A percentile compares a stretch with the other conserved stretches of the same genome.
Evolutionary conservation across 441 rosid species (phyloP).

Genomic region (Gossypium davidsonii): DNA sequence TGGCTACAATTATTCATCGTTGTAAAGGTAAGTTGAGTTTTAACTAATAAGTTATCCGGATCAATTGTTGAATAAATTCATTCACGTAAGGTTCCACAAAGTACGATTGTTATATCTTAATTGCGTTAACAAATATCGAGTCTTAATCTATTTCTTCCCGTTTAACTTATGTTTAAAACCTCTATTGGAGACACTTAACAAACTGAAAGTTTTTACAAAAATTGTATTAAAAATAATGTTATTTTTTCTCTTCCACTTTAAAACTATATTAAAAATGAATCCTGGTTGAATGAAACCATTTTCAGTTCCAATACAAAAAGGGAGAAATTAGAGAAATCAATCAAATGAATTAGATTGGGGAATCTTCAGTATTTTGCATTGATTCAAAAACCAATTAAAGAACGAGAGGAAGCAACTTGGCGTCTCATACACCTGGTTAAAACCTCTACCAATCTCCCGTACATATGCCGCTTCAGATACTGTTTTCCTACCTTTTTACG

Average conservation of each 20-base stretch:
- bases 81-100: neutral
- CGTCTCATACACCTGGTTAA: conserved; percentile 72
- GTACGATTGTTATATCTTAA: no score
- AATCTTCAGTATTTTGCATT: neutral
- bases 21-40: no score
- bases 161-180: neutral
- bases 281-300: neutral
- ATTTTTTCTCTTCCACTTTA: neutral
- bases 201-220: neutral
- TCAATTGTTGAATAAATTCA: neutral
- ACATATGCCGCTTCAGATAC: conserved; percentile 87
- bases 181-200: neutral
- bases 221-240: no score
- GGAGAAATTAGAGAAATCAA: neutral
- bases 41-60: neutral
- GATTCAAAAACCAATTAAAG: conserved; percentile 23
- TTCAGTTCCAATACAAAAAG: neutral
- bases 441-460: conserved; percentile 67
- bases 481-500: conserved; percentile 53
- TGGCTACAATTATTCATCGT: neutral
- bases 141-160: no score
- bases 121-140: no score
- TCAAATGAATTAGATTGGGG: neutral
- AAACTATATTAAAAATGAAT: neutral
- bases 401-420: conserved; percentile 28